Conservation (phyloP, 2,329 filamentous ascomycete genomes). For the Aspergillus calidoustus region DNA sequence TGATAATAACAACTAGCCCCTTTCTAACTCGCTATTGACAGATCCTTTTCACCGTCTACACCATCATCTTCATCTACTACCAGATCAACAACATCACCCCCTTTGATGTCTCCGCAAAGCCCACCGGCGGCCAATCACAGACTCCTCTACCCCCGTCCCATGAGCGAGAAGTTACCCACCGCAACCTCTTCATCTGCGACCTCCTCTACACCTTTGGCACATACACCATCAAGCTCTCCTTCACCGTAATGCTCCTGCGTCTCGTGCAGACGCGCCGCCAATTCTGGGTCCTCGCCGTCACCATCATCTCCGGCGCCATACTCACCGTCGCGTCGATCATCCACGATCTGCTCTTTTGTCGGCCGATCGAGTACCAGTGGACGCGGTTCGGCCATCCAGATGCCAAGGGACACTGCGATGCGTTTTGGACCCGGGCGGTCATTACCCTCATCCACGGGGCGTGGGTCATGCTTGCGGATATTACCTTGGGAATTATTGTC, state of each 20-base stretch:
- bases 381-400: neutral
- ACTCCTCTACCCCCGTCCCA: neutral
- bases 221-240: slow-evolving; percentile 2
- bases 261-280: neutral
- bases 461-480: neutral
- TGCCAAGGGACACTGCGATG: neutral
- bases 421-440: neutral
- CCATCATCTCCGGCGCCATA: neutral
- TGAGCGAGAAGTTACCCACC: neutral
- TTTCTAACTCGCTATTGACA: neutral
- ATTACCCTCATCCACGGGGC: neutral
- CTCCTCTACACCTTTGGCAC: neutral
- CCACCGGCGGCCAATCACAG: neutral
- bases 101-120: neutral
- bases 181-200: slow-evolving; percentile 3
- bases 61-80: neutral
- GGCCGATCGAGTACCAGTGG: slow-evolving; percentile 1
- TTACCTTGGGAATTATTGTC: neutral
- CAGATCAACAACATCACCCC: neutral
- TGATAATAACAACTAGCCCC: neutral
- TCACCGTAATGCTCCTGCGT: neutral
- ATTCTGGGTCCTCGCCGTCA: neutral
- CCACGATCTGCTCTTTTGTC: slow-evolving; percentile 1
- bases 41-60: neutral
- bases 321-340: neutral